Evolutionary conservation across 129 eudicot genomes (phyloP), one percentile per base, ranked within the genome.

Genomic region (Flaveria bidentis): DNA sequence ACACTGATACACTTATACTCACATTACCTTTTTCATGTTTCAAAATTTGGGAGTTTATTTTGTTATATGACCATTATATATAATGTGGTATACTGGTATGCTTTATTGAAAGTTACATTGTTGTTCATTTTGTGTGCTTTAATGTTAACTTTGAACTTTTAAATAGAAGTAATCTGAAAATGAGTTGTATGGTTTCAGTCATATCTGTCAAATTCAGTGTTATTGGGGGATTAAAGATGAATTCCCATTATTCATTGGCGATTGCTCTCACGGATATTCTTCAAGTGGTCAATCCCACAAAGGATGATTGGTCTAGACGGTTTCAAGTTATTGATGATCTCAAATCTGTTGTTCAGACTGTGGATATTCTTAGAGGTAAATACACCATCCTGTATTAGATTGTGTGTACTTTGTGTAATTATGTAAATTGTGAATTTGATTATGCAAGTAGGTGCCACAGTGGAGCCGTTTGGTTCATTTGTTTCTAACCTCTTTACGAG

Each of bases 381-480:
- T 14, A 60, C 53, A 18, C 26, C 45, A 36, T 72, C 22, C 33
- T 73, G 33, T 56, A 16, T 49, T 49, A 75, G 7, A 77, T 67
- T 4, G 5, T 53, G 50, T 18, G 28, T 30, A 74, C 42, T 33
- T 61, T 44, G 15, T 62, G 64, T 17, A 2, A 23, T 64, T 17
- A 56, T 72, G 73, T 71, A 71, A 63, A 80, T 66, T 44, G 1
- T 47, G 42, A 15, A 22, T 70, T 80, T 17, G 67, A 50, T 71
- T 74, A 52, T 85, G 76, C 70, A 61, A 73, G 58, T 82, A 93
- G 98, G 97, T 85, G 96, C 92, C 9, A 88, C 97, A 12, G 96
- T 94, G 58, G 98, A 94, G 67, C 98, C 98, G 2, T 94, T 87
- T 72, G 98, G 98, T 71, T 94, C 98, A 36, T 94, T 91, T 85